Percentiles rank a stretch among this genome's conserved stretches.
These are phyloP conservation scores for Globisporangium megalacanthum DNA, from an alignment of 352 stramenopile genomes.

Conservation along the genomic window DNA sequence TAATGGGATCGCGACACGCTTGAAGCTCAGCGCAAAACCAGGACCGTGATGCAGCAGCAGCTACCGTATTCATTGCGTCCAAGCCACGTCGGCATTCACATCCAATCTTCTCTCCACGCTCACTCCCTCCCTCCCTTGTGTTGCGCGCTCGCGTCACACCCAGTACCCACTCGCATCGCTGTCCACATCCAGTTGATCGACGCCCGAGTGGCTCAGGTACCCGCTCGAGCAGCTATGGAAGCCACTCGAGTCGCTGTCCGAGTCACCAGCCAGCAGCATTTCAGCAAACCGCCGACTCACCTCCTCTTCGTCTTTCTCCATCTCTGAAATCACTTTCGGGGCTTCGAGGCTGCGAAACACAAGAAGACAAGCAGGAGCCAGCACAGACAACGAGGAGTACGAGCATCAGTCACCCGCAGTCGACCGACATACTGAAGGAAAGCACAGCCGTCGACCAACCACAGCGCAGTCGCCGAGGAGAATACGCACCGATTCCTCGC, in stretches of 20 bases:
- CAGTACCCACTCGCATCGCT: conserved; percentile 19
- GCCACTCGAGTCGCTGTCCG: conserved; percentile 38
- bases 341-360: conserved; percentile 12
- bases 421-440: neutral
- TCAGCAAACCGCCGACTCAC: conserved; percentile 28
- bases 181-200: conserved; percentile 26
- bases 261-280: conserved; percentile 13
- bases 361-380: neutral
- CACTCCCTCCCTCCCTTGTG: neutral
- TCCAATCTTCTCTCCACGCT: neutral
- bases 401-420: neutral
- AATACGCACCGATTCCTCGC: conserved; percentile 43
- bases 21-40: too few relatives aligned
- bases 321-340: conserved; percentile 25
- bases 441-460: neutral
- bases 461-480: neutral
- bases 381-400: neutral
- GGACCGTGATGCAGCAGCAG: neutral
- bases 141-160: conserved; percentile 3
- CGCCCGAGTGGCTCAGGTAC: conserved; percentile 34
- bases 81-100: conserved; percentile 4
- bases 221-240: conserved; percentile 56
- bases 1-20: neutral
- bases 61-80: neutral
- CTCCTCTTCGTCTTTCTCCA: conserved; percentile 40